phyloP scores from a whole-genome alignment of 2,329 filamentous ascomycete genomes.

The Fusarium napiforme region DNA sequence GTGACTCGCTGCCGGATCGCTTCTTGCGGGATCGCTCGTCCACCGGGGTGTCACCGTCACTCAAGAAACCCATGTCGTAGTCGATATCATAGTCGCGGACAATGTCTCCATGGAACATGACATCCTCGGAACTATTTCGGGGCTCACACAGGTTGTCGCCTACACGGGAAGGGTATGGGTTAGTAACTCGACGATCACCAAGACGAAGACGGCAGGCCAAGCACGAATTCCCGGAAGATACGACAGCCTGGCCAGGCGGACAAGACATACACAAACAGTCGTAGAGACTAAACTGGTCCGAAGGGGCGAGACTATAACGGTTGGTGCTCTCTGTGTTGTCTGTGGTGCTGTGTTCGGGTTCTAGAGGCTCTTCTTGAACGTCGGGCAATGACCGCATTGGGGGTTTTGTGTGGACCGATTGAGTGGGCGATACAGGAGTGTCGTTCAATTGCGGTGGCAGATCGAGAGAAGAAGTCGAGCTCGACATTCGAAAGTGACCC shows the following conservation, averaged over 20 bases:
- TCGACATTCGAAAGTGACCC: conserved; percentile 73
- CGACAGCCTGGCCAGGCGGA: conserved; percentile 9
- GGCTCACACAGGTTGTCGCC: conserved; percentile 72
- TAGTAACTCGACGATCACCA: conserved; percentile 22
- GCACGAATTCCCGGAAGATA: conserved; percentile 5
- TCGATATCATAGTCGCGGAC: conserved; percentile 62
- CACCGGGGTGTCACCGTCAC: conserved; percentile 67
- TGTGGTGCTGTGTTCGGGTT: conserved; percentile 65
- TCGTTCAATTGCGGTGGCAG: conserved; percentile 62
- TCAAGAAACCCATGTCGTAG: conserved; percentile 75
- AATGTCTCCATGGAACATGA: conserved; percentile 50
- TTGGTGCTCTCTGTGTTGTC: conserved; percentile 49
- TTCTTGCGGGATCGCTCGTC: conserved; percentile 64
- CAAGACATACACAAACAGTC: conserved; percentile 78
- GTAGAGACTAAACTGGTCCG: conserved; percentile 60
- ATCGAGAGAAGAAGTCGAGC: conserved; percentile 82
- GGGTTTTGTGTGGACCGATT: conserved; percentile 56
- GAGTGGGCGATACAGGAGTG: conserved; percentile 64
- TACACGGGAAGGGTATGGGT: conserved; percentile 47
- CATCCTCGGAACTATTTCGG: conserved; percentile 57
- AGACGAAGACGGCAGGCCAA: conserved; percentile 7
- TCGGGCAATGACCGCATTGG: conserved; percentile 79
- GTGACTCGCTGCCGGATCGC: conserved; percentile 66
- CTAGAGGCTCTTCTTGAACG: conserved; percentile 83
- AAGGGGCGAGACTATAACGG: conserved; percentile 58